These are phyloP conservation scores for Populus deltoides DNA, from an alignment of 345 rosid genomes.

Conservation along the genomic window DNA sequence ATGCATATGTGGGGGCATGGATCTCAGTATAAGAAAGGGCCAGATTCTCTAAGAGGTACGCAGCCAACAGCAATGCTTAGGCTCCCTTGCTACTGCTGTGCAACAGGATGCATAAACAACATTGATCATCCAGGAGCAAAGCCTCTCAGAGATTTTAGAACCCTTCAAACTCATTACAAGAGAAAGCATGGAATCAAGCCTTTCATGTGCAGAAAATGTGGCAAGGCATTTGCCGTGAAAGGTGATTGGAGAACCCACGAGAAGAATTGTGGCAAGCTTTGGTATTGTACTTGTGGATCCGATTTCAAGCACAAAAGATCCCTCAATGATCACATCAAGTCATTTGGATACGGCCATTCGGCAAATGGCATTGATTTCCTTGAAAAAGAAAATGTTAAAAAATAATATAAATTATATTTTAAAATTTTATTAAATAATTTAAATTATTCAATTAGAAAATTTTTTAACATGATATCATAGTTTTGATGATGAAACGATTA, in stretches of 20 bases:
- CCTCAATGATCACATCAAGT: conserved; percentile 83
- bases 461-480: too few species aligned
- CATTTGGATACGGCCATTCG: conserved; percentile 82
- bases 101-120: conserved; percentile 94
- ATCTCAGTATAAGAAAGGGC: conserved; percentile 92
- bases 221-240: conserved; percentile 89
- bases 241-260: conserved; percentile 99
- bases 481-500: accelerated
- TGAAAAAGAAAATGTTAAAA: conserved; percentile 55
- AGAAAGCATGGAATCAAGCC: conserved; percentile 90
- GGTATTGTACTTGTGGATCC: conserved; percentile 95
- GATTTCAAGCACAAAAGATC: conserved; percentile 97
- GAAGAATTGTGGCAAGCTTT: conserved; percentile 94
- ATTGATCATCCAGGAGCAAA: conserved; percentile 86
- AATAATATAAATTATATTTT: too few species aligned
- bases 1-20: conserved; percentile 99
- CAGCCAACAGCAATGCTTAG: conserved; percentile 95
- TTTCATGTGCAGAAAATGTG: conserved; percentile 89
- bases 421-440: too few species aligned
- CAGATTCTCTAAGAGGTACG: conserved; percentile 88
- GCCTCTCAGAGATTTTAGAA: conserved; percentile 89
- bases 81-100: conserved; percentile 92
- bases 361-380: conserved; percentile 60
- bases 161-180: conserved; percentile 99
- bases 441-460: accelerated